Evolutionary conservation across 2,329 filamentous ascomycete genomes (phyloP).

Genomic region (Cyanodermella asteris): DNA sequence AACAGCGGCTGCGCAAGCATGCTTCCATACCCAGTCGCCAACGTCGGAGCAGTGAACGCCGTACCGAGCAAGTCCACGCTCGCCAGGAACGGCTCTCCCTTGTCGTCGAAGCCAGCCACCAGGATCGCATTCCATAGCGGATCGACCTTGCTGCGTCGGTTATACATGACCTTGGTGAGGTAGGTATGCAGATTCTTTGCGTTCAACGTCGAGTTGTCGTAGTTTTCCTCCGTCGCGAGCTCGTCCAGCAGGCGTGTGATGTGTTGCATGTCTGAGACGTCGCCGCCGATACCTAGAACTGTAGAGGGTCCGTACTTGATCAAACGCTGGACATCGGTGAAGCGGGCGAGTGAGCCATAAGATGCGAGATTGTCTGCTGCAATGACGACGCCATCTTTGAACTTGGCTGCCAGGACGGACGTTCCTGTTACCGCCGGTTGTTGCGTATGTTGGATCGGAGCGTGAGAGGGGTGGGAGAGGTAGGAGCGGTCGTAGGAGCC

Average conservation of each 20-base stretch:
- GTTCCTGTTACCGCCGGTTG: slow-evolving; percentile 88
- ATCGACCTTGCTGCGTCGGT: slow-evolving; percentile 84
- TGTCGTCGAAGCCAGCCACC: slow-evolving; percentile 67
- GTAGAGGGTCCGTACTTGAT: slow-evolving; percentile 67
- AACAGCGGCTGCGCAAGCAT: slow-evolving; percentile 86
- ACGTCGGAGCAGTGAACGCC: slow-evolving; percentile 65
- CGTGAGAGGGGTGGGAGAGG: slow-evolving; percentile 38
- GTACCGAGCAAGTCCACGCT: slow-evolving; percentile 82
- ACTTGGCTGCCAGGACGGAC: slow-evolving; percentile 86
- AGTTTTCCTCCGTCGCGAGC: slow-evolving; percentile 75
- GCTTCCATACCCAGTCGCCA: slow-evolving; percentile 84
- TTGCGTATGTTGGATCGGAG: slow-evolving; percentile 71
- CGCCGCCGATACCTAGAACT: slow-evolving; percentile 83
- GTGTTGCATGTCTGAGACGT: slow-evolving; percentile 98
- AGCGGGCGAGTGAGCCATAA: slow-evolving; percentile 89
- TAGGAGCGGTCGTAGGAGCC: slow-evolving; percentile 79
- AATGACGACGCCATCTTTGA: slow-evolving; percentile 87
- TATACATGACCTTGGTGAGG: slow-evolving; percentile 87
- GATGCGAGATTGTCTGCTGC: slow-evolving; percentile 93
- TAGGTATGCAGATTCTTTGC: slow-evolving; percentile 94
- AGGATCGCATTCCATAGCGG: slow-evolving; percentile 93
- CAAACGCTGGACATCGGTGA: slow-evolving; percentile 90
- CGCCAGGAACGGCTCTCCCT: slow-evolving; percentile 68
- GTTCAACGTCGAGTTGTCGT: slow-evolving; percentile 45
- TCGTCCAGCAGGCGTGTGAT: slow-evolving; percentile 74